Evolutionary conservation across 768 basidiomycete species (phyloP).

Genomic region (Cystobasidium tubakii): DNA sequence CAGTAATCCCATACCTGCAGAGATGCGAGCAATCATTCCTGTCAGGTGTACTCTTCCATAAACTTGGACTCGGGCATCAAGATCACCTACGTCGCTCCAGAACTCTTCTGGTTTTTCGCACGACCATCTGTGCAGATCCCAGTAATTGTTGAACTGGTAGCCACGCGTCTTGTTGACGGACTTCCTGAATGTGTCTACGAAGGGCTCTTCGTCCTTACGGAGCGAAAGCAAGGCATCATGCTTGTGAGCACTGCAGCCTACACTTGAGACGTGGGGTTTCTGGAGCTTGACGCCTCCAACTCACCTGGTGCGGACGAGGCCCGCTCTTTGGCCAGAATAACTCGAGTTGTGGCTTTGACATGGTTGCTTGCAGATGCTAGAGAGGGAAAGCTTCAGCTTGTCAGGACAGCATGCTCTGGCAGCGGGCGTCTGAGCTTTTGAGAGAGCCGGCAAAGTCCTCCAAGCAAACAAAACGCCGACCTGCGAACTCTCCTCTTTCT

Average conservation of each 20-base stretch:
- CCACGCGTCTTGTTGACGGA: background rate
- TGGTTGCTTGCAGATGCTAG: background rate
- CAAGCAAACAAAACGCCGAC: background rate
- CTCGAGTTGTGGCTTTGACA: constrained; percentile 3
- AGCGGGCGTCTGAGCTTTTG: no score
- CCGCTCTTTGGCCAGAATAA: background rate
- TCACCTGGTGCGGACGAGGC: constrained; percentile 4
- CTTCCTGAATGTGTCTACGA: constrained; percentile 14
- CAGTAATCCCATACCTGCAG: constrained; percentile 19
- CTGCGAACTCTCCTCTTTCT: background rate
- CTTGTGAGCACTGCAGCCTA: background rate
- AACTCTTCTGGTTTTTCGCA: constrained; percentile 21
- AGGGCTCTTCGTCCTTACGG: constrained; percentile 19
- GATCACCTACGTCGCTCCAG: constrained; percentile 23
- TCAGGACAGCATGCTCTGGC: background rate
- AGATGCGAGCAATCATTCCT: background rate
- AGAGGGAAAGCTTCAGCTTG: background rate
- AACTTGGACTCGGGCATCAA: background rate
- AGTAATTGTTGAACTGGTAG: constrained; percentile 14
- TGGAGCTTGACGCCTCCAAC: no score
- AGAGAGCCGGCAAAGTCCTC: no score
- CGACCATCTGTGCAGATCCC: constrained; percentile 22
- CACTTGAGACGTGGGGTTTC: no score
- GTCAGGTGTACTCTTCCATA: background rate
- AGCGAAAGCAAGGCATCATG: background rate